Percentiles rank a stretch among this genome's conserved stretches.
Conservation (phyloP, 192 early-diverging fungal genomes). For the Pilaira anomala region DNA sequence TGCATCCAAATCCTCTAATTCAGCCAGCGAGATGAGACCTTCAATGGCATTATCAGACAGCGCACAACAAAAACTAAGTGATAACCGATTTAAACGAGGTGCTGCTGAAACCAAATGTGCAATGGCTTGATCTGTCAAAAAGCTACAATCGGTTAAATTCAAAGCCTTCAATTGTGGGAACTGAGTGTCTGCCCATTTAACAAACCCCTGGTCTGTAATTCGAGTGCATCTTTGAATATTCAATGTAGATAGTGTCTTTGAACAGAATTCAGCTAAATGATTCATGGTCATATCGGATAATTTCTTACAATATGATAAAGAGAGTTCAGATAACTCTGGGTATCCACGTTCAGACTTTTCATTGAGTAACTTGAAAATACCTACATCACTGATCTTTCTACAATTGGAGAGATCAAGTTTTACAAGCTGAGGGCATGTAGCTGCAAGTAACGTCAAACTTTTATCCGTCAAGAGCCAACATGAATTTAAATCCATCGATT, state of each 20-base stretch:
- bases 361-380: conserved; percentile 49
- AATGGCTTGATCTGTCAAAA: conserved; percentile 67
- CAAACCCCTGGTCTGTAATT: conserved; percentile 66
- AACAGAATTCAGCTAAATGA: conserved; percentile 41
- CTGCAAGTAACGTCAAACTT: conserved; percentile 48
- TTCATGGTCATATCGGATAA: conserved; percentile 60
- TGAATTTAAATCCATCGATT: conserved; percentile 53
- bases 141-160: conserved; percentile 71
- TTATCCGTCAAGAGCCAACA: conserved; percentile 74
- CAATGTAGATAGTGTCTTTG: conserved; percentile 50
- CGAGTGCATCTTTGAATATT: conserved; percentile 77
- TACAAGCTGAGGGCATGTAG: conserved; percentile 42
- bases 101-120: conserved; percentile 48
- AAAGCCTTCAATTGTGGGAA: conserved; percentile 51
- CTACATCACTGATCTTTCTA: conserved; percentile 67
- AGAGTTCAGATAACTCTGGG: conserved; percentile 38
- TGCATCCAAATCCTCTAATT: conserved; percentile 56
- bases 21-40: conserved; percentile 38
- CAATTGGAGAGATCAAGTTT: conserved; percentile 76
- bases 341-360: not conserved
- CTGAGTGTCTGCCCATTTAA: conserved; percentile 35
- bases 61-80: conserved; percentile 75
- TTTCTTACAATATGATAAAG: conserved; percentile 75
- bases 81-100: conserved; percentile 51
- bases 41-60: conserved; percentile 58